Evolutionary conservation across 352 stramenopile genomes (phyloP), one percentile per base, ranked within the genome.

Genomic region (Plasmopara halstedii): DNA sequence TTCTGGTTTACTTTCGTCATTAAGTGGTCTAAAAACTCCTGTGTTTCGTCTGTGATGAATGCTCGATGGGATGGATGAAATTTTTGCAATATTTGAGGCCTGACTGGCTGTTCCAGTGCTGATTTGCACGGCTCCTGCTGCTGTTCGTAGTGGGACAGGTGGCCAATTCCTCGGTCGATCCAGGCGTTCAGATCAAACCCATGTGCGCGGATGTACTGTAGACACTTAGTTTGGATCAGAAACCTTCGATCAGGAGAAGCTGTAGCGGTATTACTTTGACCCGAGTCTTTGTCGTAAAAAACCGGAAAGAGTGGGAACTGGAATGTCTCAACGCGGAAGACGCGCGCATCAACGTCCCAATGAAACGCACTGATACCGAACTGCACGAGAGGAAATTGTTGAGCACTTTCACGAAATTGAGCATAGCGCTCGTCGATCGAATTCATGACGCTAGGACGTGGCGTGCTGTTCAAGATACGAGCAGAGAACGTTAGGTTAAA

Each of bases 181-280:
- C 78, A 90, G 4, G 44, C 41, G 53, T 90, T 90, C 11, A 90
- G 52, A 44, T 90, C 78, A 46, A 90, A 90, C 18, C 78, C 78
- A 36, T 90, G 78, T 32, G 68, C 61, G 22, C 76, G 78, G 27
- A 88, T 77, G 49, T 83, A 90, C 50, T 83, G 71, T 6, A 90
- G 46, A 47, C 75, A 90, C 53, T 82, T 85, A 51, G 78, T 57
- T 47, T 90, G 78, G 17, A 82, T 26, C 25, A 84, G 55, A 35
- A 90, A 90, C 11, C 70, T 57, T 3, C 78, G 53, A 43, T 90
- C 73, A 2, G 71, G 67, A 45, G 50, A 54, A 1, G 50, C 20
- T 56, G 47, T 40, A 42, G 40, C 4, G 34, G 21, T 18, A 19
- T 11, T 41, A 26, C 22, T 44, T 14, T 43, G 15, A 8, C 42